Percentiles rank a stretch among this genome's conserved stretches.
These are phyloP conservation scores for Backusella westeae DNA, from an alignment of 192 early-diverging fungal species.

Conservation along the genomic window DNA sequence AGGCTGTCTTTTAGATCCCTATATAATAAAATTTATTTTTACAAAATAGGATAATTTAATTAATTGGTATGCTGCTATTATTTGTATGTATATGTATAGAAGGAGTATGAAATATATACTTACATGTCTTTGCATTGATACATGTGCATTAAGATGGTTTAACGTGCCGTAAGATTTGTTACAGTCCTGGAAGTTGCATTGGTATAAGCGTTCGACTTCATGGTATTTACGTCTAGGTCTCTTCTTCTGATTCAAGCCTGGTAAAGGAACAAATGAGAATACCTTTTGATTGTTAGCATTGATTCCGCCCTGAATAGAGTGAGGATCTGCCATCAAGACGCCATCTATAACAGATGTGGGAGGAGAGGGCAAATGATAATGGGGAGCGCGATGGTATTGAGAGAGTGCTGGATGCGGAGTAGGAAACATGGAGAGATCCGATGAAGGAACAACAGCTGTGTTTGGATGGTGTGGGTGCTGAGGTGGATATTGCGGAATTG, in stretches of 20 bases:
- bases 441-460: not conserved
- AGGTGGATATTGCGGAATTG: slow-evolving; percentile 2
- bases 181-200: slow-evolving; percentile 49
- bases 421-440: slow-evolving; percentile 9
- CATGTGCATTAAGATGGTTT: slow-evolving; percentile 60
- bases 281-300: slow-evolving; percentile 20
- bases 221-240: slow-evolving; percentile 52
- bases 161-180: slow-evolving; percentile 58
- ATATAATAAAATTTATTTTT: not conserved
- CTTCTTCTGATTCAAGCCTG: slow-evolving; percentile 53
- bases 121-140: slow-evolving; percentile 59
- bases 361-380: slow-evolving; percentile 21
- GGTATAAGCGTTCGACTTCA: slow-evolving; percentile 59
- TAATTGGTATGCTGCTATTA: slow-evolving; percentile 20
- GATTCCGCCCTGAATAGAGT: not conserved
- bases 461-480: not conserved
- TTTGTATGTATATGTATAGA: slow-evolving; percentile 6
- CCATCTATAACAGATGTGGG: slow-evolving; percentile 17
- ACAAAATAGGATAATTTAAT: slow-evolving; percentile 35
- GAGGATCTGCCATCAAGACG: not conserved
- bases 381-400: not conserved
- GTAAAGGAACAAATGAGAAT: slow-evolving; percentile 47
- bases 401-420: slow-evolving; percentile 8
- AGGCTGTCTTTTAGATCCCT: slow-evolving; percentile 32
- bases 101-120: slow-evolving; percentile 20